phyloP scores from a whole-genome alignment of 176 grass and related monocot genomes.

The barley (Hordeum vulgare) region MorexV3_pseudomolecules_assembly NC_058519.1:137559025-137559524 shows the following conservation, averaged over 20 bases:
- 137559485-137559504: neutral
- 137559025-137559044: neutral
- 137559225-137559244: neutral
- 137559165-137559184: neutral
- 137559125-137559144: neutral
- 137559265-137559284: neutral
- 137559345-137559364: neutral
- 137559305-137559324: neutral
- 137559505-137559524: neutral
- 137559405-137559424: neutral
- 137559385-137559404: neutral
- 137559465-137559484: neutral
- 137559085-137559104: neutral
- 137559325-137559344: neutral
- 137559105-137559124: neutral
- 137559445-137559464: neutral
- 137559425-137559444: neutral
- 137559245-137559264: neutral
- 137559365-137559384: neutral
- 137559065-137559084: neutral
- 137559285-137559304: neutral
- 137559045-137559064: conserved; percentile 6
- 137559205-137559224: neutral
- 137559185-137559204: neutral
- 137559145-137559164: neutral